Percentiles rank a stretch among this genome's conserved stretches.
These are phyloP conservation scores for Fomitopsis pinicola DNA, from an alignment of 1,284 basidiomycete species.

Conservation along the genomic window DNA sequence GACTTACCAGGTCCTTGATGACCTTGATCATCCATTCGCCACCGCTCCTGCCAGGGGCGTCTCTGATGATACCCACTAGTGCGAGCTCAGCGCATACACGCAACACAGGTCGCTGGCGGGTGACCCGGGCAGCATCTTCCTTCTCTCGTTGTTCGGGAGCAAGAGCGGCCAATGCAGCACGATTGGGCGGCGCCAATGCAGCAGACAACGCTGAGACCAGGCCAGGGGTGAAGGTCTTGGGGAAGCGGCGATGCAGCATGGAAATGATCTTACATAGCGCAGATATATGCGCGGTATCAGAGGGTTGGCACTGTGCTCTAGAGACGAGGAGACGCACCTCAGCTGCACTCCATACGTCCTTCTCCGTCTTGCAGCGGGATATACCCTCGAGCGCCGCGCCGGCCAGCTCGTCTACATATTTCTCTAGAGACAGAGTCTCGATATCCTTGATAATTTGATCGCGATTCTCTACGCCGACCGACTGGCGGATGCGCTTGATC, in stretches of 20 bases:
- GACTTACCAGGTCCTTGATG: conserved; percentile 74
- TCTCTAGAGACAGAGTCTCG: conserved; percentile 84
- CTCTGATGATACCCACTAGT: conserved; percentile 76
- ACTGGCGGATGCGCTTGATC: conserved; percentile 85
- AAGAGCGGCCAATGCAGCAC: conserved; percentile 54
- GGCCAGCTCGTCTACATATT: conserved; percentile 95
- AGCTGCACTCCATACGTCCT: conserved; percentile 88
- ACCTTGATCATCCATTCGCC: conserved; percentile 84
- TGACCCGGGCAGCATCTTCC: conserved; percentile 80
- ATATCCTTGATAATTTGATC: conserved; percentile 91
- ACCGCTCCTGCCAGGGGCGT: conserved; percentile 66
- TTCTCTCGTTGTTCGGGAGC: conserved; percentile 86
- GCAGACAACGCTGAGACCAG: conserved; percentile 63
- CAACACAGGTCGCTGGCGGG: conserved; percentile 81
- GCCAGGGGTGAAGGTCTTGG: conserved; percentile 71
- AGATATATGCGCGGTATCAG: conserved; percentile 11
- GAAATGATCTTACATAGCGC: conserved; percentile 57
- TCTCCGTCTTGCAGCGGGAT: conserved; percentile 79
- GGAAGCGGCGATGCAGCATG: conserved; percentile 85
- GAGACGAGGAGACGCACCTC: conserved; percentile 55
- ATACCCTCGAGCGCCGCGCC: conserved; percentile 87
- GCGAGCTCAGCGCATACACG: conserved; percentile 89
- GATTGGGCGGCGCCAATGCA: conserved; percentile 64
- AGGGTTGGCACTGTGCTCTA: background rate
- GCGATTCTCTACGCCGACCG: conserved; percentile 72